Conservation (phyloP, 2,329 filamentous ascomycete species). For the Xenosphaeropsis pyriputrescens region DNA sequence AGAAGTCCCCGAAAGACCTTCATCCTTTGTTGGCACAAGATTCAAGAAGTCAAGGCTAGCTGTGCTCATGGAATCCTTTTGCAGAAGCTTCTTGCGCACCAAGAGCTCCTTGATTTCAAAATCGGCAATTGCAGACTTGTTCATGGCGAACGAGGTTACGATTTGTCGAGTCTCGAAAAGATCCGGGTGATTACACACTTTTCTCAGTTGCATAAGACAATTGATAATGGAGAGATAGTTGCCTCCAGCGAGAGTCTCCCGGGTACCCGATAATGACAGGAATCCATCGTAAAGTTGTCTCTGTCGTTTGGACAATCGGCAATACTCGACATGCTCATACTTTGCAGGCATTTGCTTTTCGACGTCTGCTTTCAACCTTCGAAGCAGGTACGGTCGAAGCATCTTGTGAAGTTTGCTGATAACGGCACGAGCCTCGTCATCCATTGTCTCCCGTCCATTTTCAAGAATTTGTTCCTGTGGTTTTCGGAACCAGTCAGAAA, state of each 20-base stretch:
- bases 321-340: conserved; percentile 94
- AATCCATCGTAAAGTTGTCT: conserved; percentile 95
- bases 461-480: conserved; percentile 94
- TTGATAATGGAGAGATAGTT: conserved; percentile 98
- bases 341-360: conserved; percentile 99
- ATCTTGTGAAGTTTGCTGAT: conserved; percentile 92
- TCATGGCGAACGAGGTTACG: conserved; percentile 92
- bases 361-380: conserved; percentile 86
- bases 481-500: conserved; percentile 89
- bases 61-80: conserved; percentile 41
- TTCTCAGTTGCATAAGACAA: conserved; percentile 91
- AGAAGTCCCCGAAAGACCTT: conserved; percentile 40
- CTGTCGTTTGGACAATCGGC: conserved; percentile 86
- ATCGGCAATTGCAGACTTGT: conserved; percentile 57
- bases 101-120: conserved; percentile 61
- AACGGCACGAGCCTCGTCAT: conserved; percentile 82
- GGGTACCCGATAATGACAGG: conserved; percentile 77
- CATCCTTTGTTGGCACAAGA: conserved; percentile 57
- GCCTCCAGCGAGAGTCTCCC: conserved; percentile 75
- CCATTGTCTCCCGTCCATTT: conserved; percentile 84
- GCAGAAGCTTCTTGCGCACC: conserved; percentile 51
- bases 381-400: conserved; percentile 77
- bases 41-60: conserved; percentile 69
- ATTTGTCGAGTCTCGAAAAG: conserved; percentile 92
- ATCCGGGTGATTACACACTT: conserved; percentile 97